Percentiles rank a stretch among this genome's conserved stretches.
Evolutionary conservation across 352 stramenopile genomes (phyloP).

Genomic region (Phytophthora sansomeana): DNA sequence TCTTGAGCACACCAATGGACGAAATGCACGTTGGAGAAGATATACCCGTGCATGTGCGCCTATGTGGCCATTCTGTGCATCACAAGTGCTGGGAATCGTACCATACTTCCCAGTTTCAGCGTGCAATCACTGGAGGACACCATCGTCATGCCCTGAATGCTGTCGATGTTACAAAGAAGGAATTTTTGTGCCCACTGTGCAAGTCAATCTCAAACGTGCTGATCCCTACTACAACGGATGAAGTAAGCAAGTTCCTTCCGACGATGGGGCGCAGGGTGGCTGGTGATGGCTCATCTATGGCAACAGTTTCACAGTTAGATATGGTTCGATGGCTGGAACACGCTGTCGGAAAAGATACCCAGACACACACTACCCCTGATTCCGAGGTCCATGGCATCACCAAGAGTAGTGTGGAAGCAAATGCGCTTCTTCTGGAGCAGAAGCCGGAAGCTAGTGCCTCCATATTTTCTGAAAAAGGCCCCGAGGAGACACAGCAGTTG

Average conservation of each 20-base stretch:
- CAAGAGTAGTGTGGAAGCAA: slow-evolving; percentile 33
- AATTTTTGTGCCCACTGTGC: slow-evolving; percentile 97
- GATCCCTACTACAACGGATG: slow-evolving; percentile 86
- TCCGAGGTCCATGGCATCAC: slow-evolving; percentile 15
- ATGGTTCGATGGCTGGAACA: slow-evolving; percentile 61
- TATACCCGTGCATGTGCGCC: slow-evolving; percentile 78
- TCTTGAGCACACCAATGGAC: slow-evolving; percentile 81
- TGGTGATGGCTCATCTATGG: slow-evolving; percentile 25
- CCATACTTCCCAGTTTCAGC: slow-evolving; percentile 94
- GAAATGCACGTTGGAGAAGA: slow-evolving; percentile 89
- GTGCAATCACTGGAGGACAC: slow-evolving; percentile 92
- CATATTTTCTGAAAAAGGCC: slow-evolving; percentile 20
- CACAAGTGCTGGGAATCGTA: slow-evolving; percentile 96
- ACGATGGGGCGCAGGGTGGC: slow-evolving; percentile 25
- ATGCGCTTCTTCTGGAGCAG: slow-evolving; percentile 41
- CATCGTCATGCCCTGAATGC: slow-evolving; percentile 94
- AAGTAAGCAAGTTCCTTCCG: slow-evolving; percentile 51
- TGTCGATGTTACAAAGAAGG: slow-evolving; percentile 96
- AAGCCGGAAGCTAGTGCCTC: slow-evolving; percentile 29
- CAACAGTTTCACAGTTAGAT: slow-evolving; percentile 33
- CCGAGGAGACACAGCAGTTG: slow-evolving; percentile 36
- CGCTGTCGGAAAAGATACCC: slow-evolving; percentile 29
- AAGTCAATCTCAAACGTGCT: slow-evolving; percentile 98
- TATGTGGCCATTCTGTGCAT: slow-evolving; percentile 96
- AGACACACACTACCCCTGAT: background rate